phyloP scores from a whole-genome alignment of 2,329 filamentous ascomycete genomes.

The Ceratocystis alfenasii region DNA sequence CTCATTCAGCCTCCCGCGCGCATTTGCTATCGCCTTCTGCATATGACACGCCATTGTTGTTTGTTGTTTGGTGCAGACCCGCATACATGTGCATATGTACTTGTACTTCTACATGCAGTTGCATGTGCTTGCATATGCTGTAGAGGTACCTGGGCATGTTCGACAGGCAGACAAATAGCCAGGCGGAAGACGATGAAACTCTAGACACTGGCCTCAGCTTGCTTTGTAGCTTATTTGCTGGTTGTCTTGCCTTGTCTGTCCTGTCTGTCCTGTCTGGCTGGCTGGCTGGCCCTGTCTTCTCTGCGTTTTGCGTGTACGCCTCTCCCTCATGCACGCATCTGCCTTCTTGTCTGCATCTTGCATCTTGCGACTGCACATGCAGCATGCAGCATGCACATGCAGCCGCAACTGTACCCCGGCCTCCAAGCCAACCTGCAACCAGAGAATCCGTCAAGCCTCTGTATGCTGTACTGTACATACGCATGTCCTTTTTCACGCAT shows the following conservation, averaged over 20 bases:
- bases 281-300: neutral
- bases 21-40: neutral
- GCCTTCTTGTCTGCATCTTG: neutral
- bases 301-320: no score
- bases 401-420: neutral
- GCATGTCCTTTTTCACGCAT: neutral
- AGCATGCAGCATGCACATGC: neutral
- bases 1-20: neutral
- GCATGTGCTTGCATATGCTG: no score
- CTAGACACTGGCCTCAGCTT: neutral
- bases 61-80: neutral
- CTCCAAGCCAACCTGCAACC: conserved; percentile 1
- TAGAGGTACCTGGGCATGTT: no score
- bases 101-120: no score
- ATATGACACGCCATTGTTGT: neutral
- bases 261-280: neutral
- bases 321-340: neutral
- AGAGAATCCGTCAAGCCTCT: neutral
- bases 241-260: neutral
- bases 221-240: no score
- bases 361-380: neutral
- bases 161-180: no score
- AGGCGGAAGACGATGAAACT: no score
- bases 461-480: neutral
- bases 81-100: no score